Base-by-base conservation (phyloP, 768 basidiomycete species). In the Suillus sp. region DNA sequence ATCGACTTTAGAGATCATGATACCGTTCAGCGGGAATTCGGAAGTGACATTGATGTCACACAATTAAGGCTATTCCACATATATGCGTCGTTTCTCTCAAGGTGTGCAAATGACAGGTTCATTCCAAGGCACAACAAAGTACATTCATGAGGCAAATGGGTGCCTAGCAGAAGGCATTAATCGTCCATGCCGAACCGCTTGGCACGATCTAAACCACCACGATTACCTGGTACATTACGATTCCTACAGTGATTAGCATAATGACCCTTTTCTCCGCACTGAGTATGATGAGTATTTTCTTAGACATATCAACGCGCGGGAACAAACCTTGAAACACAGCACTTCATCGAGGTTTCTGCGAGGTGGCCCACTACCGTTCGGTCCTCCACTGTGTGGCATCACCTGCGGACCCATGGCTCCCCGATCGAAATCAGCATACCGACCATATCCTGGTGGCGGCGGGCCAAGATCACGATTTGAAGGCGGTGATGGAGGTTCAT, bases 221-320 rank as follows among this genome's bases (percentile, higher is more conserved):
- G 84, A 73, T 93, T 94, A 14, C 95, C 95, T 32, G 95, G 95
- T 27, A 94, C 90, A 73, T 95, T 95, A 62, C 91, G 80, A 74
- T 95, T 95, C 47, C 90, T 86, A 76, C 96, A 97, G 69, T 92
- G 88, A 73, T 97, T 96, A 22, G 96, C 96, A 72, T 96, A 96
- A 72, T 99, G 96, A 1, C 96, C 96, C 68, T 91, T 90, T 74
- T 93, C 89, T 42, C 93, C 93, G 70, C 95, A 97, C 89, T 94
- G 65, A 6, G 4, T 9, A 40, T 67, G 62, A 57, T 60, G 62
- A 67, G 38, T 59, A 40, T 62, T 56, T 59, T 50, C 22, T 13
- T 58, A 16, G 40, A 53, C 59, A 38, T 64, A 57, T 32, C 67
- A 50, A 38, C 30, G 43, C 61, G 53, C 10, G 7, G 59, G 60